Evolutionary conservation across 257 asterid genomes (phyloP).

Genomic region (Echium plantagineum): DNA sequence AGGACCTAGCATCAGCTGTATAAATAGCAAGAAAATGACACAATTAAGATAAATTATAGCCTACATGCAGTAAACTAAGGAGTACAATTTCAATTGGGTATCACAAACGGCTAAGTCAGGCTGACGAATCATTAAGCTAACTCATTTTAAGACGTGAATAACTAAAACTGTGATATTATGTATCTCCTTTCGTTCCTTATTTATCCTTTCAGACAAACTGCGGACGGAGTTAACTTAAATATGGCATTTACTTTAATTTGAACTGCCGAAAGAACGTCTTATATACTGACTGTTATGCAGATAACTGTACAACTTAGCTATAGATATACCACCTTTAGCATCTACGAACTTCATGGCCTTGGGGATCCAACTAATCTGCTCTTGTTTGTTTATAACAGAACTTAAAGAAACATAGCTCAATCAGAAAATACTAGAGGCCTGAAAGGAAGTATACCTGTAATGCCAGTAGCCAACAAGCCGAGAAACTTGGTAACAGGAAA

Average conservation of each 20-base stretch:
- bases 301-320: neutral
- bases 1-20: conserved; percentile 91
- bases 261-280: neutral
- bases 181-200: neutral
- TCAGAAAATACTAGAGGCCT: neutral
- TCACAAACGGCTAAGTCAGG: neutral
- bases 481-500: conserved; percentile 59
- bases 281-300: neutral
- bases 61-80: neutral
- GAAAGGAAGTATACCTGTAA: conserved; percentile 39
- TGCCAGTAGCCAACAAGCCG: conserved; percentile 73
- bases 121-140: neutral
- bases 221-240: no score
- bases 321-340: neutral
- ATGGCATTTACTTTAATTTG: neutral
- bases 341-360: neutral
- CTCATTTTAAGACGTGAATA: neutral
- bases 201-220: neutral
- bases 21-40: neutral
- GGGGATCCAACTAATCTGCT: neutral
- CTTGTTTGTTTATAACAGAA: neutral
- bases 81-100: neutral
- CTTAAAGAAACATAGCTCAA: neutral
- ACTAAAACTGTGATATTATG: neutral
- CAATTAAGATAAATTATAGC: neutral